Conservation (phyloP, 495 filamentous ascomycete species). For the Emericellopsis terricola region DNA sequence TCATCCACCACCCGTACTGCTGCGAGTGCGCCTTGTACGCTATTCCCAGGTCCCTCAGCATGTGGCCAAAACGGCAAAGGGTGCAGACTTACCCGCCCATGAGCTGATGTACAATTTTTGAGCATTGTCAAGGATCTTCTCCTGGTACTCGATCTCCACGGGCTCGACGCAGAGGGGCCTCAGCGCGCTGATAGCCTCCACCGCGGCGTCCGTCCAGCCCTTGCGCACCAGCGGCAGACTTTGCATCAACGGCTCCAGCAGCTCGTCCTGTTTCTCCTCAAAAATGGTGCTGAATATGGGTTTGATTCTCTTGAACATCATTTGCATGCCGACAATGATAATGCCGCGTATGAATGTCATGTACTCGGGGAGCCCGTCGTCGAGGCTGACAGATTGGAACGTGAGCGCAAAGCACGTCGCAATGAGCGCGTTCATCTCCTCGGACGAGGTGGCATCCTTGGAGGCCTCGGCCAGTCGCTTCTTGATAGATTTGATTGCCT, state of each 20-base stretch:
- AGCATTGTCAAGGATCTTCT: conserved; percentile 14
- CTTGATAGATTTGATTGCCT: conserved; percentile 37
- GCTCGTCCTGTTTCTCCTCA: conserved; percentile 11
- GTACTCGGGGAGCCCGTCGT: conserved; percentile 42
- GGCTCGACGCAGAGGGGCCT: conserved; percentile 12
- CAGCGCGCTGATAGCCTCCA: conserved; percentile 14
- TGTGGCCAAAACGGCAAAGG: no score
- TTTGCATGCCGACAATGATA: conserved; percentile 31
- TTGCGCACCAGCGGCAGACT: conserved; percentile 13
- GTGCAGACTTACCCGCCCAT: conserved; percentile 8
- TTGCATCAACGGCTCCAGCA: conserved; percentile 17
- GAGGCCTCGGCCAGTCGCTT: conserved; percentile 19
- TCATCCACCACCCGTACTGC: conserved; percentile 30
- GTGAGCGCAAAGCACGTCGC: conserved; percentile 41
- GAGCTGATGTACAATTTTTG: conserved; percentile 12
- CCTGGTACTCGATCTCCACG: conserved; percentile 16
- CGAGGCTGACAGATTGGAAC: conserved; percentile 39
- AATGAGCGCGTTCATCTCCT: conserved; percentile 30
- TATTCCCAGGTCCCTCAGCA: no score
- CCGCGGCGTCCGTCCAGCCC: conserved; percentile 18
- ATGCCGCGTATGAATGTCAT: conserved; percentile 44
- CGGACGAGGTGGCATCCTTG: conserved; percentile 10
- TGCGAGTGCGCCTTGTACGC: conserved; percentile 19
- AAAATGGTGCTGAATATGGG: conserved; percentile 28
- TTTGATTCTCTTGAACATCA: conserved; percentile 20